Conservation (phyloP, 2,329 filamentous ascomycete species). For the Xylaria multiplex region DNA sequence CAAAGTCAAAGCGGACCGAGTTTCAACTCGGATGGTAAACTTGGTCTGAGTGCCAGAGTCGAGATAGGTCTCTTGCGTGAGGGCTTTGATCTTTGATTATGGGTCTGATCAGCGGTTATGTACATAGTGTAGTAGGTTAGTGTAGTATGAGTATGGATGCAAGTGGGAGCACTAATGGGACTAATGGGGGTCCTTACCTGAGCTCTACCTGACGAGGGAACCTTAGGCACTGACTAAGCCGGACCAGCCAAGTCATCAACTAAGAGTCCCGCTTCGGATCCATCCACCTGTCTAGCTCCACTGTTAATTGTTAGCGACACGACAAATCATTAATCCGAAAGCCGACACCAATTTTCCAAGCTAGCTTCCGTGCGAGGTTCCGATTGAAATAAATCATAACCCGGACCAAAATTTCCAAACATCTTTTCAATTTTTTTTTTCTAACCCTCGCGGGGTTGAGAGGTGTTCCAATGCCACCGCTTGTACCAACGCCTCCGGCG, state of each 20-base stretch:
- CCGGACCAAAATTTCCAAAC: conserved; percentile 9
- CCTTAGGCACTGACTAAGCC: too few relatives aligned
- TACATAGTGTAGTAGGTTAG: too few relatives aligned
- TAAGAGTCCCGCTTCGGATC: background rate
- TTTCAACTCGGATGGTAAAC: too few relatives aligned
- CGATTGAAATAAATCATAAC: conserved; percentile 23
- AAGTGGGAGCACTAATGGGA: too few relatives aligned
- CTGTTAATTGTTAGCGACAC: background rate
- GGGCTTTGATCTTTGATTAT: too few relatives aligned
- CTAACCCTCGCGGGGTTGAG: conserved; percentile 30
- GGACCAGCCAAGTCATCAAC: background rate
- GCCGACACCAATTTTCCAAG: conserved; percentile 30
- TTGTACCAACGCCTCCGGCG: conserved; percentile 39
- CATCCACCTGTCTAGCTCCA: background rate
- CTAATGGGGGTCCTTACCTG: too few relatives aligned
- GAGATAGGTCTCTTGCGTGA: too few relatives aligned
- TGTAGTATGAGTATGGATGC: too few relatives aligned
- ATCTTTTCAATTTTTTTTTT: conserved; percentile 11
- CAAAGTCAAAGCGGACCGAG: too few relatives aligned
- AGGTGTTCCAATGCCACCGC: conserved; percentile 43
- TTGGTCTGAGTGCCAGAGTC: too few relatives aligned
- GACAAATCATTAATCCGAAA: conserved; percentile 37
- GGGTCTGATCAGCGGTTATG: too few relatives aligned
- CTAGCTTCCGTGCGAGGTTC: background rate
- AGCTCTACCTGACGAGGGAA: too few relatives aligned